Evolutionary conservation across 345 rosid genomes (phyloP), one percentile per base, ranked within the genome.

Genomic region (Excoecaria agallocha): DNA sequence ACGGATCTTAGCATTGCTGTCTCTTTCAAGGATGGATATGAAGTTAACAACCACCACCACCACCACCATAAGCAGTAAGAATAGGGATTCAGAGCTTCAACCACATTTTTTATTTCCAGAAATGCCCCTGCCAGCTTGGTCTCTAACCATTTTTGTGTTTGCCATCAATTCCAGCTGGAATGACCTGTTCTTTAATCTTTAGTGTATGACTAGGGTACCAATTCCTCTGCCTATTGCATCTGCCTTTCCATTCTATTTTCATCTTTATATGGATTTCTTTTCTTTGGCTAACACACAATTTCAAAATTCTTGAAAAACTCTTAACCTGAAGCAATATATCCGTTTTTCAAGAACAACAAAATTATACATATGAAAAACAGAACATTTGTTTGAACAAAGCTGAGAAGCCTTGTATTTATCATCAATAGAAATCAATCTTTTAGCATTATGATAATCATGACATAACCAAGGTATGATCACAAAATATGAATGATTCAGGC

Each of bases 41-140:
- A 30, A 30, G 30, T 30, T 30, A 30, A 1, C 30, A 30, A 30
- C 30, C 30, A 30, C 30, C 30, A 30, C 30, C 30, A 30, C 30
- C 30, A 30, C 30, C 24, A 39, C 49, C 39, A 7, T 12, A 51
- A 50, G 57, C 41, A n/a, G 35, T 20, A 13, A 54, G n/a, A 38
- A 57, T 41, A 74, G 19, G 30, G 39, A 58, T 52, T 66, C 51
- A 41, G 56, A 35, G 30, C 63, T 45, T 68, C 71, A 66, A 30
- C 66, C 10, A 43, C 16, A 55, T 39, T 30, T 10, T 60, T 74
- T 35, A 75, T 75, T 48, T 68, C 72, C 57, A 6, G 49, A 12
- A 57, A 66, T 45, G 39, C 37, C 71, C 48, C 7, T 62, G 77
- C 39, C 71, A 66, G 63, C 73, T 57, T 49, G 66, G 57, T 60